Evolutionary conservation across 768 basidiomycete genomes (phyloP), one percentile per base, ranked within the genome.

Genomic region (Boletus barrowsii): DNA sequence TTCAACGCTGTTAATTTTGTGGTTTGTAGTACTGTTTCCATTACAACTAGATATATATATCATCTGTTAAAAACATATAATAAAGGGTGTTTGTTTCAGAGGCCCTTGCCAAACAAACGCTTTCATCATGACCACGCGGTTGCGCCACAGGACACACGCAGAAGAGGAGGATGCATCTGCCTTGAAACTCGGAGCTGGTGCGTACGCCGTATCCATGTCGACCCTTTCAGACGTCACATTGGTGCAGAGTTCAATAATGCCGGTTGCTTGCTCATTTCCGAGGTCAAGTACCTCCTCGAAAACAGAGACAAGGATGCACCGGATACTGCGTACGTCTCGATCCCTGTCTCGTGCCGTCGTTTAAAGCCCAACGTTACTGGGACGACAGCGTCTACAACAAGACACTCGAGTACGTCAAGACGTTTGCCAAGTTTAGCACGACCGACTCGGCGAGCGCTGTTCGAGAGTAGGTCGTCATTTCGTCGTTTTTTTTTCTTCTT

Each of bases 141-240:
- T 87, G 50, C 81, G 86, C 60, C 87, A 87, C 64, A 77, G 86
- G 62, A 78, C 81, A 20, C 73, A 79, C 20, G 73, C 75, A 13
- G 91, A 93, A 63, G 90, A 93, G 58, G 91, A 93, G 70, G 91
- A 93, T 73, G 91, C 91, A 0, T 82, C 91, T 14, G 83, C 85
- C 17, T 72, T 93, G 62, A 93, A 93, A 67, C 84, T 93, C 26
- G 91, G 91, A 17, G 72, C 83, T 61, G 90, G 88, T 86, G 56
- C 36, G 51, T 57, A 17, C 22, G 35, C 18, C 36, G 22, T 15
- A 7, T 14, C 10, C 7, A 15, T 10, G 5, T 9, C 4, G 1
- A 15, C 15, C 13, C 13, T 42, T 18, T 33, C 29, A 30, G 10
- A 40, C n/a, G 10, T 17, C 20, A 20, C 10, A 7, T 50, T 32